Percentiles rank a stretch among this genome's conserved stretches.
phyloP scores from a whole-genome alignment of 2,329 filamentous ascomycete genomes.

The Orbilia ellipsospora region DNA sequence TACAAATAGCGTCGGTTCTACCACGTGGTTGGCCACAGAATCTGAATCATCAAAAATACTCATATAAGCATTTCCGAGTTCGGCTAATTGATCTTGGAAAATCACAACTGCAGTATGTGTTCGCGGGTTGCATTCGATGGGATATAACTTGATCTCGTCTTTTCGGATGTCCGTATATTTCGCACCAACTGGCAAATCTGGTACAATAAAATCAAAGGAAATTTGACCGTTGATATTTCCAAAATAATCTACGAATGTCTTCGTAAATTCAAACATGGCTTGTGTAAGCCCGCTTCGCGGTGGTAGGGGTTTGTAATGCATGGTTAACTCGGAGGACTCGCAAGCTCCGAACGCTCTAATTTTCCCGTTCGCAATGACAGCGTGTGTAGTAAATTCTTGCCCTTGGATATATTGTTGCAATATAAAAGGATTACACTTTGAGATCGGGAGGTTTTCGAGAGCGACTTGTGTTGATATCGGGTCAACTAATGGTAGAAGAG shows the following conservation, averaged over 20 bases:
- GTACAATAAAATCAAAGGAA: constrained; percentile 76
- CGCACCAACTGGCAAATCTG: neutral
- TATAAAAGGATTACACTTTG: constrained; percentile 70
- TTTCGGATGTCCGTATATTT: constrained; percentile 28
- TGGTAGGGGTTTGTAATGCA: constrained; percentile 74
- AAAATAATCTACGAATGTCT: constrained; percentile 67
- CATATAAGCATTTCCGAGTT: constrained; percentile 69
- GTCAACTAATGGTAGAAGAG: constrained; percentile 2
- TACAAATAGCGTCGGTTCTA: constrained; percentile 27
- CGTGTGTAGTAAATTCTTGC: constrained; percentile 77
- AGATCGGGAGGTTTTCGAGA: constrained; percentile 65
- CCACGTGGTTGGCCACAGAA: constrained; percentile 10
- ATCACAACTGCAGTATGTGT: constrained; percentile 75
- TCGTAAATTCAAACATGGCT: constrained; percentile 75
- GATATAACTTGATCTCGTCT: constrained; percentile 65
- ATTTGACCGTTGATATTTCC: constrained; percentile 74
- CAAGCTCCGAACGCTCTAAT: constrained; percentile 76
- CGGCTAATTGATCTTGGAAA: constrained; percentile 65
- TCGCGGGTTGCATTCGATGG: constrained; percentile 78
- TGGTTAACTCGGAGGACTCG: constrained; percentile 71
- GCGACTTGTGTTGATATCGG: neutral
- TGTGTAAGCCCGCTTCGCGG: constrained; percentile 67
- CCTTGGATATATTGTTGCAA: constrained; percentile 76
- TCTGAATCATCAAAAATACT: constrained; percentile 62
- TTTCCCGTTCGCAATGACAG: constrained; percentile 73